A percentile compares a stretch with the other conserved stretches of the same genome.
Conservation (phyloP, 2,329 filamentous ascomycete genomes). For the Alternaria sp. region DNA sequence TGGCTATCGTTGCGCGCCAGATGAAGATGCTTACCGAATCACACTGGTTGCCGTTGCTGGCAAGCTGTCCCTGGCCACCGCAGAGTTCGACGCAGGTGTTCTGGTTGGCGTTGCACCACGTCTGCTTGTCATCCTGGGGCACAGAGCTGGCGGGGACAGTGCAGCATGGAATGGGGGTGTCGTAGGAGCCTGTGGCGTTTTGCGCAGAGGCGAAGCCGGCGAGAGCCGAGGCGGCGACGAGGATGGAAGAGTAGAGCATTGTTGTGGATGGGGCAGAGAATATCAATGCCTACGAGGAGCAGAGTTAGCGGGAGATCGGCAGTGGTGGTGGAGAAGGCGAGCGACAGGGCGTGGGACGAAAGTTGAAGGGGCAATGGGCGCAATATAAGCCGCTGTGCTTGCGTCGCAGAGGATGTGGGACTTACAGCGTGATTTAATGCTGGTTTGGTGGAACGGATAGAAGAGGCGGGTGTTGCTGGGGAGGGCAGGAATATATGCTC, state of each 20-base stretch:
- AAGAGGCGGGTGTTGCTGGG: conserved; percentile 24
- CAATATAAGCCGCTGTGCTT: conserved; percentile 7
- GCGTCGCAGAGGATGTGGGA: not conserved
- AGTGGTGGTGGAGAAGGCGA: conserved; percentile 16
- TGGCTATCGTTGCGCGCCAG: not conserved
- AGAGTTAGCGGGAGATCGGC: conserved; percentile 38
- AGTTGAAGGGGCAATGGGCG: conserved; percentile 17
- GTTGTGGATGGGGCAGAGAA: conserved; percentile 35
- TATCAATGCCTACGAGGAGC: conserved; percentile 48
- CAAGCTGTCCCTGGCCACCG: conserved; percentile 53
- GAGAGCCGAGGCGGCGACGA: conserved; percentile 58
- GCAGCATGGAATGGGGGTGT: conserved; percentile 48
- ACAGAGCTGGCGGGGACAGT: conserved; percentile 56
- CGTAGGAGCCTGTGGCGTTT: conserved; percentile 41
- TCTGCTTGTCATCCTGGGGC: conserved; percentile 43
- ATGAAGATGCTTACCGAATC: conserved; percentile 59
- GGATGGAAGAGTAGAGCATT: conserved; percentile 59
- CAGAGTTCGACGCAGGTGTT: conserved; percentile 70
- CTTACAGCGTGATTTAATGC: conserved; percentile 30
- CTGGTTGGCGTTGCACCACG: conserved; percentile 67
- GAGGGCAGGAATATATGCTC: conserved; percentile 27
- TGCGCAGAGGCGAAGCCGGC: conserved; percentile 57
- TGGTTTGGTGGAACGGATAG: conserved; percentile 17
- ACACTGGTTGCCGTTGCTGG: conserved; percentile 62
- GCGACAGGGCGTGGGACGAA: conserved; percentile 1